Evolutionary conservation across 2,329 filamentous ascomycete genomes (phyloP), one percentile per base, ranked within the genome.

Genomic region (Dryadomyces quercivorus): DNA sequence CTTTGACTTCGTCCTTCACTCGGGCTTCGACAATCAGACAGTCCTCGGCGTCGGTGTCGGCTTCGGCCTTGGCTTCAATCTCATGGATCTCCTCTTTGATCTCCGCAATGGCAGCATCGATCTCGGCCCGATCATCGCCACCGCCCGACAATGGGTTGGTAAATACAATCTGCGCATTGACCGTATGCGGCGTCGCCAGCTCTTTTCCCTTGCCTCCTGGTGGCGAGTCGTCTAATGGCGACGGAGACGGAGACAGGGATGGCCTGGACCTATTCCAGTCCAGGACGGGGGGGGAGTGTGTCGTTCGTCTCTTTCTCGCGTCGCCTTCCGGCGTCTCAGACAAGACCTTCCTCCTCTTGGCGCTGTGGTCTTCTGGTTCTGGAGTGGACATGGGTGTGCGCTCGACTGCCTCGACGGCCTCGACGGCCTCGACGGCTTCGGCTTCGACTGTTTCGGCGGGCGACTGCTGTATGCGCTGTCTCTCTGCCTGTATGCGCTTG

Each of bases 381-480:
- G 44, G 34, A 3, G 15, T 53, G 13, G 44, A 20, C 43, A 40
- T 2, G 9, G 34, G 42, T 3, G 31, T 26, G 16, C 31, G 45
- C 2, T 13, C 36, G 21, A 43, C 10, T n/a, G 53, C 43, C 4
- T n/a, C n/a, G n/a, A n/a, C 13, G 16, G 46, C n/a, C 31, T n/a
- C 22, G 18, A 13, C 22, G n/a, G 15, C 38, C 40, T 45, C n/a
- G n/a, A n/a, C n/a, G n/a, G n/a, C n/a, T n/a, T n/a, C n/a, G n/a
- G n/a, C n/a, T n/a, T 13, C 36, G 21, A 43, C 10, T n/a, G 53
- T 36, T 5, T n/a, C 43, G 18, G 57, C 5, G 60, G 60, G 40
- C 59, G 70, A 65, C 66, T 36, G 75, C 70, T n/a, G 71, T 70
- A 52, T 36, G 15, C 20, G 50, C 52, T 50, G 47, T 15, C 54